These are phyloP conservation scores for Lentinula novae-zelandiae DNA, from an alignment of 1,284 basidiomycete genomes.

Conservation along the genomic window DNA sequence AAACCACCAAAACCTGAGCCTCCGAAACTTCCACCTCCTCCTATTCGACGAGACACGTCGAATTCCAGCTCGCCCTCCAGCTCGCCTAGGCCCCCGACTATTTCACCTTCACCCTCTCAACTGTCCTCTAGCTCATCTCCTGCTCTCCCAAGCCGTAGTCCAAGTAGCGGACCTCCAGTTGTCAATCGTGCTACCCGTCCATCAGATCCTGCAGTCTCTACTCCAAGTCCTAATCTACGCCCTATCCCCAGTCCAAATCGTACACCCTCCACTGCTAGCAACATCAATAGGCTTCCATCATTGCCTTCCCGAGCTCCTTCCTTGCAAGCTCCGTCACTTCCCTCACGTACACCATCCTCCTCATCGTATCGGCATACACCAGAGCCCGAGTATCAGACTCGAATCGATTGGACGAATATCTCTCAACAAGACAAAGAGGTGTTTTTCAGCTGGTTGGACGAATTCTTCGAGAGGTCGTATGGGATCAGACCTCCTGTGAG, in stretches of 20 bases:
- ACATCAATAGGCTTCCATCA: conserved; percentile 11
- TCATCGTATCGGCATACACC: conserved; percentile 11
- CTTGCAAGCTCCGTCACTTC: conserved; percentile 13
- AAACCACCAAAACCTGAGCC: conserved; percentile 14
- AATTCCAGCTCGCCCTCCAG: background rate
- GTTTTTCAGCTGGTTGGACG: conserved; percentile 76
- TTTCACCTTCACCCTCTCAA: conserved; percentile 12
- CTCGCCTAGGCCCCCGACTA: conserved; percentile 14
- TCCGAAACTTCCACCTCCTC: conserved; percentile 17
- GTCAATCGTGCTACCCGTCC: conserved; percentile 5
- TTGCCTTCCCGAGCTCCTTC: conserved; percentile 17
- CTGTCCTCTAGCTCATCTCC: background rate
- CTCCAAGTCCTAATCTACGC: conserved; percentile 5
- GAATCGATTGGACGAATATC: conserved; percentile 68
- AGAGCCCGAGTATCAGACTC: conserved; percentile 19
- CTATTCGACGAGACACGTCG: background rate
- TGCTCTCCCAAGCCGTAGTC: conserved; percentile 4
- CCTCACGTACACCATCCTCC: background rate
- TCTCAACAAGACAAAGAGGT: conserved; percentile 61
- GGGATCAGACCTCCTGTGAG: background rate
- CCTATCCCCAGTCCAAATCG: conserved; percentile 18
- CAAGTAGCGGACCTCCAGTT: conserved; percentile 4
- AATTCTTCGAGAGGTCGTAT: conserved; percentile 58
- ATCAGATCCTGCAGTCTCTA: background rate
- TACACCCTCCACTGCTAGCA: conserved; percentile 12